A percentile compares a stretch with the other conserved stretches of the same genome.
phyloP scores from a whole-genome alignment of 1,284 basidiomycete genomes.

The Mycosarcoma mackinlayi region DNA sequence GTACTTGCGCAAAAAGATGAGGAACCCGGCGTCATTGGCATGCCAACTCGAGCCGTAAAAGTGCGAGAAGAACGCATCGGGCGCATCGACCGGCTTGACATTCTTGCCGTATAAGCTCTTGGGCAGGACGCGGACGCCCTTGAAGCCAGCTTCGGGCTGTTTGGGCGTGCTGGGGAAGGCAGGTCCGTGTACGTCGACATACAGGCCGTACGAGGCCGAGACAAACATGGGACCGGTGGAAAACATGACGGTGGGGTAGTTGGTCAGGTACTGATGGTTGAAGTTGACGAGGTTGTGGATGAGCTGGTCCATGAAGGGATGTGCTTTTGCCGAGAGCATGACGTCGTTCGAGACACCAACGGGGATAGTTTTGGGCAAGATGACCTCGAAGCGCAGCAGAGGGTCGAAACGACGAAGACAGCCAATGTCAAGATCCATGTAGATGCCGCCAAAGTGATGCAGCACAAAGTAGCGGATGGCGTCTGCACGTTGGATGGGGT shows the following conservation, averaged over 20 bases:
- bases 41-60: constrained; percentile 96
- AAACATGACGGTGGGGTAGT: constrained; percentile 99
- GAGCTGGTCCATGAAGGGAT: constrained; percentile 90
- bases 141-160: constrained; percentile 75
- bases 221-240: constrained; percentile 80
- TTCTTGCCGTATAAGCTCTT: constrained; percentile 97
- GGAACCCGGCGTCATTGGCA: constrained; percentile 67
- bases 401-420: constrained; percentile 90
- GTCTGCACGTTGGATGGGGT: constrained; percentile 95
- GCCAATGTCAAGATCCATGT: constrained; percentile 96
- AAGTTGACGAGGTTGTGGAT: constrained; percentile 91
- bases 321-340: constrained; percentile 86
- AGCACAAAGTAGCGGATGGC: constrained; percentile 98
- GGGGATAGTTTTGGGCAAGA: constrained; percentile 93
- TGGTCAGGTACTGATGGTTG: constrained; percentile 90
- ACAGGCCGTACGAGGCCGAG: constrained; percentile 63
- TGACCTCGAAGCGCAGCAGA: constrained; percentile 85
- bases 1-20: constrained; percentile 65
- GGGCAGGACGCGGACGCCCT: constrained; percentile 81
- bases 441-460: constrained; percentile 90
- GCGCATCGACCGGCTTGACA: constrained; percentile 82
- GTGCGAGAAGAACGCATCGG: constrained; percentile 86
- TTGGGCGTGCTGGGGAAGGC: constrained; percentile 85
- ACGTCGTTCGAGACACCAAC: constrained; percentile 91
- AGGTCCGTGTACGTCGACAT: constrained; percentile 78